These are phyloP conservation scores for Puya raimondii DNA, from an alignment of 176 grass and related monocot genomes.

Conservation along the genomic window DNA sequence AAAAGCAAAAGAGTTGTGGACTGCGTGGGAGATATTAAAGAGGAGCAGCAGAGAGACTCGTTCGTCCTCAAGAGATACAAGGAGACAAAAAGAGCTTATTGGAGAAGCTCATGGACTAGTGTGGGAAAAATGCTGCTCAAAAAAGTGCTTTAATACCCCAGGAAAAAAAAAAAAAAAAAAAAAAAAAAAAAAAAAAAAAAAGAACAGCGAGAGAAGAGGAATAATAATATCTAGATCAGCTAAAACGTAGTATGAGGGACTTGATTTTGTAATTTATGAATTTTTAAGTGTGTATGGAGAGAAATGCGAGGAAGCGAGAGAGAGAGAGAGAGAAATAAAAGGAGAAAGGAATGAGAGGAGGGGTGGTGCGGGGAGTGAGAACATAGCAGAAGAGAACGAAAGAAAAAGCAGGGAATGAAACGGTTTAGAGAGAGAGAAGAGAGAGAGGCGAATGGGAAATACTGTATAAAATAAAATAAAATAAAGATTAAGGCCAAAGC, in stretches of 20 bases:
- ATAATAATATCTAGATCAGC: neutral
- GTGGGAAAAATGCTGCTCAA: neutral
- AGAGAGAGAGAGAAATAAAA: slow-evolving; percentile 23
- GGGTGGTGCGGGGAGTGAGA: neutral
- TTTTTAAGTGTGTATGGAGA: slow-evolving; percentile 22
- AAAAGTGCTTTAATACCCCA: neutral
- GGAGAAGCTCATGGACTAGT: neutral
- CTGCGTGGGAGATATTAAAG: neutral
- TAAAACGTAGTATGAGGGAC: neutral
- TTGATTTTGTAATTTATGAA: neutral
- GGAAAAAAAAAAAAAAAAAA: no score
- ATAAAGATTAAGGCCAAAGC: neutral
- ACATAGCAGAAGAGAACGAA: slow-evolving; percentile 21
- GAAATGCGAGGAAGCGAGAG: slow-evolving; percentile 13
- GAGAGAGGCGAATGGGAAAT: slow-evolving; percentile 28
- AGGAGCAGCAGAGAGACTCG: neutral
- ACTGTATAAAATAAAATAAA: neutral
- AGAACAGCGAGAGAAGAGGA: neutral
- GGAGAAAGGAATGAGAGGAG: neutral
- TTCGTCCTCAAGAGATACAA: neutral
- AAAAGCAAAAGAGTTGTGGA: no score
- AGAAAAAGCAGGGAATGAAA: slow-evolving; percentile 35
- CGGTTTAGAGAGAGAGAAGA: slow-evolving; percentile 30
- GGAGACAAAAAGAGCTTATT: neutral
- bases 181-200: neutral